Base-by-base conservation (phyloP, 108 stramenopile species). In the Fistulifera solaris region DNA sequence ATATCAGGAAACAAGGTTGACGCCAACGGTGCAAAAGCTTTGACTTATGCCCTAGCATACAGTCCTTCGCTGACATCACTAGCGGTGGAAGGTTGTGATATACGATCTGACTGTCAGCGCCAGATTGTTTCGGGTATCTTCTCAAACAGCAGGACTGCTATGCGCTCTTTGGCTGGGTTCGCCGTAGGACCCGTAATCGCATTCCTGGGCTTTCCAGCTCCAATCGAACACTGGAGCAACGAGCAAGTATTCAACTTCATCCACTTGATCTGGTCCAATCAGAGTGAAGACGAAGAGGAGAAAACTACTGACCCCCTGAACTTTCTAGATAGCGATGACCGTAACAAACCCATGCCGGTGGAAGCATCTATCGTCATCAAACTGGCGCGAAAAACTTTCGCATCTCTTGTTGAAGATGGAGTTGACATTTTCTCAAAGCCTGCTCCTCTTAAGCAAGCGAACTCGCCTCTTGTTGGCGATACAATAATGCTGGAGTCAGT, bases 171-270 rank as follows among this genome's bases (percentile, higher is more conserved):
- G 62, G 77, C 77, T 23, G 88, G 88, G 5, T 89, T 89, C 58
- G 75, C 62, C 25, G 58, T 89, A 27, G 88, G 88, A 48, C 71
- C 77, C 16, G 68, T 73, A 35, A 57, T 85, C 13, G 80, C 82
- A 13, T 76, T 77, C 0, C 40, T 90, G 45, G 89, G 89, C n/a
- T 78, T 90, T 44, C 89, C 89, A 39, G 66, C 59, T 26, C 72
- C 80, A 0, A 54, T 90, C 57, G 77, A 80, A 72, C 67, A 83
- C 48, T 90, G 84, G 83, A 76, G 78, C 21, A 90, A 90, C 62
- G 85, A 85, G 52, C 89, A 90, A 56, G 78, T 87, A 40, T 60
- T 90, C 45, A 90, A 87, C 42, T 90, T 90, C 47, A 76, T 90
- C 46, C 74, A 76, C 50, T 53, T 84, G 7, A 90, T 90, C 83